Evolutionary conservation across 768 basidiomycete species (phyloP).

Genomic region (Suillus luteus): DNA sequence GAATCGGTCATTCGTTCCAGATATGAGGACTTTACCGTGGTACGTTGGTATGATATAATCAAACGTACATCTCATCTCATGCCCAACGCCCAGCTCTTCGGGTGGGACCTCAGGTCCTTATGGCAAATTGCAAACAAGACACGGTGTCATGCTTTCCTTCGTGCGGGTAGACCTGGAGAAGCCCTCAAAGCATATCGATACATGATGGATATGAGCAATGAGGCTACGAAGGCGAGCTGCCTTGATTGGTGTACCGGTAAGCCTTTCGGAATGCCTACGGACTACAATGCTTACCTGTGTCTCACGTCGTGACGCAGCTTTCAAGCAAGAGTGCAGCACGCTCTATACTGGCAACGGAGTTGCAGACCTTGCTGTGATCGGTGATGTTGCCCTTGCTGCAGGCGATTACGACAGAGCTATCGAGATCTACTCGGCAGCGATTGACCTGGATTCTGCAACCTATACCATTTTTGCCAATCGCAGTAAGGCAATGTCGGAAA

Average conservation of each 20-base stretch:
- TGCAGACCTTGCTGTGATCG: neutral
- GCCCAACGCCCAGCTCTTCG: conserved; percentile 1
- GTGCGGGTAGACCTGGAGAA: neutral
- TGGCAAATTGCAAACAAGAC: neutral
- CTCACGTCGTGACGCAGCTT: neutral
- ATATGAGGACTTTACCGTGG: neutral
- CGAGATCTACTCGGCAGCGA: neutral
- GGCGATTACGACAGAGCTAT: conserved; percentile 2
- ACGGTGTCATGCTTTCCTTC: neutral
- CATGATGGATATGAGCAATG: neutral
- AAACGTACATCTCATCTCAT: neutral
- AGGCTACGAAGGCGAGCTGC: neutral
- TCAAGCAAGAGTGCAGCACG: neutral
- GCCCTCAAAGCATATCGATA: neutral
- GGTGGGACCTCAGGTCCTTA: neutral
- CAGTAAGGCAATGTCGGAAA: neutral
- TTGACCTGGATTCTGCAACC: neutral
- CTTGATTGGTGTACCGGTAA: neutral
- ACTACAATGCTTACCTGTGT: too few species aligned
- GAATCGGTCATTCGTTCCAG: neutral
- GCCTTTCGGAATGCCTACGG: neutral
- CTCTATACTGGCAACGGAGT: neutral
- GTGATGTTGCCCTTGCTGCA: neutral
- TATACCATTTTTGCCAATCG: neutral
- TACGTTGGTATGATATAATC: neutral